phyloP scores from a whole-genome alignment of 768 basidiomycete species.

The Tulasnella sp. region DNA sequence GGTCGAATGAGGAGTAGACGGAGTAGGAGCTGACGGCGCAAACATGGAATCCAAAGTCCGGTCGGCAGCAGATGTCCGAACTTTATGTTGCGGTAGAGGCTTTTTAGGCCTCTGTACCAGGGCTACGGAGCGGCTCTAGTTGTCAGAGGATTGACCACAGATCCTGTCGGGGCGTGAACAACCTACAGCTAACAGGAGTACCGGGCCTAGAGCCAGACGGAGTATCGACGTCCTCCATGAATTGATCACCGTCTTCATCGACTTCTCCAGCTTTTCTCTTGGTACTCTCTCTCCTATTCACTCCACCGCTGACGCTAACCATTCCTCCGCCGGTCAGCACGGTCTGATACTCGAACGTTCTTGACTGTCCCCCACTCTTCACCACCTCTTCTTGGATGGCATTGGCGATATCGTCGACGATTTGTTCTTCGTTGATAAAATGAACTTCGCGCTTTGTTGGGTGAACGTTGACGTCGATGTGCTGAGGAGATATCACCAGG shows the following conservation, averaged over 20 bases:
- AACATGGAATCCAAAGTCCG: constrained; percentile 97
- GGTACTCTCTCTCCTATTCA: neutral
- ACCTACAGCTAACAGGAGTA: neutral
- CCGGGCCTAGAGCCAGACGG: neutral
- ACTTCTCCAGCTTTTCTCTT: constrained; percentile 4
- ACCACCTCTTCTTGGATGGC: constrained; percentile 61
- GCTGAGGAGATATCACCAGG: constrained; percentile 74
- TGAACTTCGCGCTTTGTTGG: constrained; percentile 95
- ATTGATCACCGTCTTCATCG: constrained; percentile 30
- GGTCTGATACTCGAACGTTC: constrained; percentile 42
- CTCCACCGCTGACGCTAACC: neutral
- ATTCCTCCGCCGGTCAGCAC: constrained; percentile 9
- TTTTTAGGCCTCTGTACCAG: constrained; percentile 42
- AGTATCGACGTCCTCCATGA: neutral
- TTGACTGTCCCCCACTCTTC: constrained; percentile 42
- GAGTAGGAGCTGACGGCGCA: constrained; percentile 36
- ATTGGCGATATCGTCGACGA: constrained; percentile 72
- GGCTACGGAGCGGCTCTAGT: neutral
- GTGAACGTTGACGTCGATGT: constrained; percentile 96
- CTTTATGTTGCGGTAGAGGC: constrained; percentile 77
- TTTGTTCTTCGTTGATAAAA: constrained; percentile 85
- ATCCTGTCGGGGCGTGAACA: neutral
- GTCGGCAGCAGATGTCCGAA: constrained; percentile 80
- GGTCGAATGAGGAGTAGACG: neutral
- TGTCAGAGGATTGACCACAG: neutral